These are phyloP conservation scores for Yamadazyma takamatsuzukensis DNA, from an alignment of 805 yeast genomes.

Conservation along the genomic window DNA sequence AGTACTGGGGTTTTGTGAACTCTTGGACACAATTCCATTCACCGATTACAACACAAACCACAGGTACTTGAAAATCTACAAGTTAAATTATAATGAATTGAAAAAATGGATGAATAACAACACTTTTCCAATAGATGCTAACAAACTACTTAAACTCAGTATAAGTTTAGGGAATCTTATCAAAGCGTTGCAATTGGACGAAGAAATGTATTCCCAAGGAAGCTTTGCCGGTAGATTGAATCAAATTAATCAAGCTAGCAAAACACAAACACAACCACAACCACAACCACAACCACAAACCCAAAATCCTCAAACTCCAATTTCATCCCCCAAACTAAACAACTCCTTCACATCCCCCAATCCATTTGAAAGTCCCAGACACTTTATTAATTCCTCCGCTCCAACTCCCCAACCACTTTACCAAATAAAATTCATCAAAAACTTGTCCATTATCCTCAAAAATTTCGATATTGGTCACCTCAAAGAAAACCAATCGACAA, in stretches of 20 bases:
- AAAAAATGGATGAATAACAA: constrained; percentile 4
- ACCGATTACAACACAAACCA: constrained; percentile 12
- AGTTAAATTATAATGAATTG: constrained; percentile 21
- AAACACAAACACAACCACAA: neutral
- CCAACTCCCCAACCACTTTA: constrained; percentile 20
- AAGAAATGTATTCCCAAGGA: constrained; percentile 19
- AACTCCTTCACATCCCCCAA: constrained; percentile 5
- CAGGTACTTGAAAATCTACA: constrained; percentile 31
- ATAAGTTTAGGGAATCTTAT: constrained; percentile 41
- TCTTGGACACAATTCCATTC: constrained; percentile 35
- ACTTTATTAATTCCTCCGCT: constrained; percentile 11
- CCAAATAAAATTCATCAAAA: constrained; percentile 32
- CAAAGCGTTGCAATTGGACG: constrained; percentile 33
- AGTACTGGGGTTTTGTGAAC: constrained; percentile 16
- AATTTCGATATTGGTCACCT: constrained; percentile 36
- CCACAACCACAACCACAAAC: neutral
- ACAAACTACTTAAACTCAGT: constrained; percentile 36
- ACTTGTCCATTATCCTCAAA: constrained; percentile 30
- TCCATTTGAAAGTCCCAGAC: constrained; percentile 13
- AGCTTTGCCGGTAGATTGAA: neutral
- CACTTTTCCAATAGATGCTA: constrained; percentile 33
- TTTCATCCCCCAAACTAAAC: constrained; percentile 7
- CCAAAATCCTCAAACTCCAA: neutral
- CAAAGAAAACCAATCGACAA: constrained; percentile 6
- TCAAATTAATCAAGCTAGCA: neutral